A percentile compares a stretch with the other conserved stretches of the same genome.
phyloP scores from a whole-genome alignment of 177 flowering plant species.

The Vitis hybrid region DNA sequence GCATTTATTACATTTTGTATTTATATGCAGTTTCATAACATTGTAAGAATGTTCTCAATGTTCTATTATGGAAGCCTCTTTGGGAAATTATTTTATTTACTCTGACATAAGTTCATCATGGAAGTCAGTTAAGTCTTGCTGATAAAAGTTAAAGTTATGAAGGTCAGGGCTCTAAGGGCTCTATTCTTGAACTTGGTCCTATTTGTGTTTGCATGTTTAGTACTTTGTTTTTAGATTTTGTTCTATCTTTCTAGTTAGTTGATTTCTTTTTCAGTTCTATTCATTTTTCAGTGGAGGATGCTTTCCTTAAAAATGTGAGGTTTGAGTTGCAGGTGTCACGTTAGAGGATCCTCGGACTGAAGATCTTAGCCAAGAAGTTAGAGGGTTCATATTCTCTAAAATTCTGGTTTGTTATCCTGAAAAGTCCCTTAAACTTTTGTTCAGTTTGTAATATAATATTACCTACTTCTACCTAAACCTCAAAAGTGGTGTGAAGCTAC shows the following conservation, averaged over 20 bases:
- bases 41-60: no score
- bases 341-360: constrained; percentile 97
- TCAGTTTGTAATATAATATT: not conserved
- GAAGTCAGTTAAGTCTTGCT: not conserved
- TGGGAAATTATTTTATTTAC: not conserved
- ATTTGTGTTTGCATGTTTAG: not conserved
- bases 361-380: constrained; percentile 92
- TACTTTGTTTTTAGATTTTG: not conserved
- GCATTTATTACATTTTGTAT: no score
- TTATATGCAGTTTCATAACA: no score
- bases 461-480: no score
- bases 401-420: constrained; percentile 63
- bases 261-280: not conserved
- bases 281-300: not conserved
- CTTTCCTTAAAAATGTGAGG: constrained; percentile 1
- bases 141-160: not conserved
- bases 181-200: not conserved
- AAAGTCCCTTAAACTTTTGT: not conserved
- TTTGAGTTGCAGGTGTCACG: constrained; percentile 66
- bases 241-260: not conserved
- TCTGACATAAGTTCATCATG: not conserved
- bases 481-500: no score
- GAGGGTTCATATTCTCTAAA: constrained; percentile 92
- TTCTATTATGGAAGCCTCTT: not conserved
- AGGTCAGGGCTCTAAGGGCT: not conserved